Evolutionary conservation across 768 basidiomycete species (phyloP).

Genomic region (Lyophyllum shimeji): DNA sequence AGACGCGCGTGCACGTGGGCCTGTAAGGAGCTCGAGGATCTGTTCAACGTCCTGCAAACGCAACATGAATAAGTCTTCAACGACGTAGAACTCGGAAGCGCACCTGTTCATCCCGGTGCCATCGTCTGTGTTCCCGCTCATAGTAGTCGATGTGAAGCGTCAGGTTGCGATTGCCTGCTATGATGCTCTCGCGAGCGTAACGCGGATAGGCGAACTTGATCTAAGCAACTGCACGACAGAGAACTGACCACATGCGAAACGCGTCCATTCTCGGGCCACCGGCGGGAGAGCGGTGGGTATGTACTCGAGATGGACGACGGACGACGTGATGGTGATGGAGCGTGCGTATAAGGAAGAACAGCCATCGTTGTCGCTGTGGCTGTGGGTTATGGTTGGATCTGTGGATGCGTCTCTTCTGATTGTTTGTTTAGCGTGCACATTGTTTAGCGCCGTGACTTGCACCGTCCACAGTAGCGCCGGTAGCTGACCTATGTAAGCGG

Average conservation of each 20-base stretch:
- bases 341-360: neutral
- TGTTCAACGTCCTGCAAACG: neutral
- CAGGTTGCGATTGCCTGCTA: constrained; percentile 75
- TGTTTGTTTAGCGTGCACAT: too few species aligned
- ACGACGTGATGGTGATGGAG: constrained; percentile 22
- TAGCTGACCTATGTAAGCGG: too few species aligned
- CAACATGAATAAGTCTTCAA: neutral
- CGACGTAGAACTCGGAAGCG: constrained; percentile 1
- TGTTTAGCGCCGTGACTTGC: too few species aligned
- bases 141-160: constrained; percentile 41
- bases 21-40: constrained; percentile 34
- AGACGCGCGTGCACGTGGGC: constrained; percentile 30
- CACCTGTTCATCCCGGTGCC: constrained; percentile 32
- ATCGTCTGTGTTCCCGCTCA: constrained; percentile 28
- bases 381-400: neutral
- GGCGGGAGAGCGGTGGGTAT: constrained; percentile 25
- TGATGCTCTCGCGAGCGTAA: constrained; percentile 33
- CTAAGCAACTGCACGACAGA: too few species aligned
- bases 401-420: too few species aligned
- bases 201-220: too few species aligned
- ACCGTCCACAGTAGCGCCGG: too few species aligned
- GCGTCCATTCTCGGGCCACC: constrained; percentile 44
- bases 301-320: constrained; percentile 40
- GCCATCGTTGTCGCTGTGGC: neutral
- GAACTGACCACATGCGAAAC: constrained; percentile 37